Conservation (phyloP, 2,329 filamentous ascomycete species). For the Trichoderma koningii region DNA sequence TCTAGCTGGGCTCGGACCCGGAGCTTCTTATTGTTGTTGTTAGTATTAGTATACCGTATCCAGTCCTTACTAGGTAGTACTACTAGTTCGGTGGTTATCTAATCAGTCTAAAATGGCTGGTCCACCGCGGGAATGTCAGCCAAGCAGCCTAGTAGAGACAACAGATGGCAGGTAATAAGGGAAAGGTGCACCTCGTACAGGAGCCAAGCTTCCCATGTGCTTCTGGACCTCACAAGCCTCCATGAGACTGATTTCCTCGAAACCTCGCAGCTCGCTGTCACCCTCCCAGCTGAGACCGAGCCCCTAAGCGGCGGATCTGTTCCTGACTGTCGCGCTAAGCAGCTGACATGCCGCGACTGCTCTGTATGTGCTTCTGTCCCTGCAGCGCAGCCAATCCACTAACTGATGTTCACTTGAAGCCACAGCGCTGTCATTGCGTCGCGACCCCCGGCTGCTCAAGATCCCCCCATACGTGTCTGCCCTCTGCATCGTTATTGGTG, state of each 20-base stretch:
- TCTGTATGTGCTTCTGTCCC: slow-evolving; percentile 23
- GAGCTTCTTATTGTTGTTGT: no score
- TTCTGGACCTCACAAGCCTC: background rate
- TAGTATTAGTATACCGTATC: no score
- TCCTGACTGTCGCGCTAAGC: background rate
- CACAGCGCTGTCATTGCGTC: slow-evolving; percentile 69
- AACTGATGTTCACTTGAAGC: slow-evolving; percentile 41
- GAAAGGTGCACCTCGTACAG: background rate
- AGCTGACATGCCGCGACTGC: slow-evolving; percentile 26
- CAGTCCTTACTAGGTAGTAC: no score
- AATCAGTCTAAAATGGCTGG: slow-evolving; percentile 6
- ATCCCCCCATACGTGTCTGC: slow-evolving; percentile 86
- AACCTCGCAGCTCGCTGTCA: background rate
- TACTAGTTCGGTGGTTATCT: background rate
- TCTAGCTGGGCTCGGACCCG: no score
- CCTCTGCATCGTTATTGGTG: slow-evolving; percentile 79
- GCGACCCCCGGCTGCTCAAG: slow-evolving; percentile 78
- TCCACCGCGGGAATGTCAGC: slow-evolving; percentile 2
- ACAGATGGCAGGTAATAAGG: background rate
- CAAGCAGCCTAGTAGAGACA: background rate
- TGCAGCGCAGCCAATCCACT: background rate
- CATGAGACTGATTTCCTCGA: background rate
- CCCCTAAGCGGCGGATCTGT: background rate
- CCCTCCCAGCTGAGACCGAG: background rate
- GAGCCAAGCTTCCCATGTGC: no score